Evolutionary conservation across 306 rosid species (phyloP).

Genomic region (Citrullus mucosospermus): DNA sequence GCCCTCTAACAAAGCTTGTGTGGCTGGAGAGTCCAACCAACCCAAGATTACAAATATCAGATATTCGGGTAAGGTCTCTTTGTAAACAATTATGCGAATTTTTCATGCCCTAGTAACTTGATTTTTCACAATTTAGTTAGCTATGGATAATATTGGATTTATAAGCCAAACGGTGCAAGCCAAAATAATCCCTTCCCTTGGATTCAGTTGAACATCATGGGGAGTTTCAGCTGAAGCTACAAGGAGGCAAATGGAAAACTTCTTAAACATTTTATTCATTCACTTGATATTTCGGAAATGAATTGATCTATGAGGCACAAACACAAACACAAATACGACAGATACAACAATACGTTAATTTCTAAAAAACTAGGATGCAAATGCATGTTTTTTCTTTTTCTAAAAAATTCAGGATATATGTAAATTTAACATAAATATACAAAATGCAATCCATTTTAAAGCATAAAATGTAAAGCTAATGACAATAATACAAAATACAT

Average conservation of each 20-base stretch:
- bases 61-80: constrained; percentile 61
- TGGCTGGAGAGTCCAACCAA: constrained; percentile 97
- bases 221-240: background rate
- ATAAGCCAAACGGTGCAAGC: background rate
- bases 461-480: no score
- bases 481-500: no score
- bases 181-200: no score
- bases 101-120: background rate
- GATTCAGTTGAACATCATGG: background rate
- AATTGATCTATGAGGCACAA: no score
- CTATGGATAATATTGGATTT: background rate
- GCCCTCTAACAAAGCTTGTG: constrained; percentile 75
- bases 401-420: no score
- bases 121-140: background rate
- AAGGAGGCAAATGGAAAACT: background rate
- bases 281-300: background rate
- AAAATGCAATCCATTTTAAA: no score
- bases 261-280: background rate
- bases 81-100: constrained; percentile 9
- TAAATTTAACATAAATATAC: no score
- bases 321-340: no score
- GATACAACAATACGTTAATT: no score
- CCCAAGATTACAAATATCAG: constrained; percentile 62
- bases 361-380: no score
- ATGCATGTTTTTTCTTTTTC: no score